Percentiles rank a stretch among this genome's conserved stretches.
Conservation (phyloP, 2,329 filamentous ascomycete species). For the Aspergillus costaricaensis region DNA sequence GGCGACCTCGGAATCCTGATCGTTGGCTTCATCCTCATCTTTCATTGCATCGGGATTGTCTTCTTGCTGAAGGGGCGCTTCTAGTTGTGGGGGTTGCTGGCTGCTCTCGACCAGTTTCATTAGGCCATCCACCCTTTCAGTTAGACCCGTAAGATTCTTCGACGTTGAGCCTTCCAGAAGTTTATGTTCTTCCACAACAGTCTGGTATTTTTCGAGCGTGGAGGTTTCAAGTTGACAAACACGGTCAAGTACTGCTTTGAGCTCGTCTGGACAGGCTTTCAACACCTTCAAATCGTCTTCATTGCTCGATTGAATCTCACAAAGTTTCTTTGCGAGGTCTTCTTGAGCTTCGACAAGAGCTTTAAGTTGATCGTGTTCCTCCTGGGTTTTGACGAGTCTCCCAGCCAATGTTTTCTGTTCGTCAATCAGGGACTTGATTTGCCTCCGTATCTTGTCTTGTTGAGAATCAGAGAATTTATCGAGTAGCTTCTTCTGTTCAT, state of each 20-base stretch:
- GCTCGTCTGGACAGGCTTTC: neutral
- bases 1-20: neutral
- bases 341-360: neutral
- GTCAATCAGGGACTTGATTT: neutral
- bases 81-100: neutral
- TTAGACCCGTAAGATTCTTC: neutral
- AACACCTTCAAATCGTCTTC: neutral
- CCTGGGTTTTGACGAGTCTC: neutral
- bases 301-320: neutral
- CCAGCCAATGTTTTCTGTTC: neutral
- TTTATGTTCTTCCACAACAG: constrained; percentile 6
- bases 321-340: neutral
- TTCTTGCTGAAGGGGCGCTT: neutral
- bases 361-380: neutral
- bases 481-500: neutral
- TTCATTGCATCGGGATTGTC: neutral
- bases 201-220: neutral
- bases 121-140: neutral
- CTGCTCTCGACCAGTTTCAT: neutral
- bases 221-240: constrained; percentile 8
- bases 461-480: neutral
- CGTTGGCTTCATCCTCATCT: neutral
- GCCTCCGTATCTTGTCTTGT: neutral
- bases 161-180: neutral
- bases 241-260: constrained; percentile 12